Evolutionary conservation across 805 yeast genomes (phyloP).

Genomic region (Starmerella sp.): DNA sequence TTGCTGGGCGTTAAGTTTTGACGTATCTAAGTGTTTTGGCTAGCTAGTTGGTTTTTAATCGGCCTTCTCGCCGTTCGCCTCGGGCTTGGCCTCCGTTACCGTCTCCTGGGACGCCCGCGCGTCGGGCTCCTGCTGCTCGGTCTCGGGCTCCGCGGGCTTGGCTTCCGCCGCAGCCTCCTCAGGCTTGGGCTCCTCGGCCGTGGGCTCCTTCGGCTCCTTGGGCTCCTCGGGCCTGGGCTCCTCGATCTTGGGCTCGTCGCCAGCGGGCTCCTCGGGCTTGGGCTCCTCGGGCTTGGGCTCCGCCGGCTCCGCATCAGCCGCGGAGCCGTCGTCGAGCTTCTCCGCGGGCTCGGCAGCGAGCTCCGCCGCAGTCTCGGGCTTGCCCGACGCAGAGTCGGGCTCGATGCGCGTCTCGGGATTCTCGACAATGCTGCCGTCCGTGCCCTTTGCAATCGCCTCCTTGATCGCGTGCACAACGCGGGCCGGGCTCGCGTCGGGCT

Average conservation of each 20-base stretch:
- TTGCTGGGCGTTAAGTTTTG: too few species aligned
- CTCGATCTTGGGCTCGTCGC: not conserved
- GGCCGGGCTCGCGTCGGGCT: constrained; percentile 31
- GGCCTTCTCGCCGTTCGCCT: too few species aligned
- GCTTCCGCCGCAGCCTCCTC: too few species aligned
- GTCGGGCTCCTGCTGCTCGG: not conserved
- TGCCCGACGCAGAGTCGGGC: not conserved
- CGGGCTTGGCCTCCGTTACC: not conserved
- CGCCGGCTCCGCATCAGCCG: not conserved
- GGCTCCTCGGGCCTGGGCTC: constrained; percentile 1
- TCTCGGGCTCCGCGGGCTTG: not conserved
- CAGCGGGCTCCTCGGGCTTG: not conserved
- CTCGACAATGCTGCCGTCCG: not conserved
- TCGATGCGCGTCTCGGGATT: constrained; percentile 1
- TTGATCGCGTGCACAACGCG: constrained; percentile 24
- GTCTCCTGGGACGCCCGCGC: not conserved
- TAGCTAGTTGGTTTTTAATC: too few species aligned
- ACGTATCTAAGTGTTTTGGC: too few species aligned
- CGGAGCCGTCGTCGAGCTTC: not conserved
- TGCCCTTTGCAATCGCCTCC: not conserved
- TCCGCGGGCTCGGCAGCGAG: not conserved
- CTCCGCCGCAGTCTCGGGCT: not conserved
- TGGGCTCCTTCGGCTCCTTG: not conserved
- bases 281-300: not conserved
- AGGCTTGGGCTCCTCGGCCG: not conserved